Percentiles rank a stretch among this genome's conserved stretches.
These are phyloP conservation scores for Gossypium ekmanianum DNA, from an alignment of 345 rosid genomes.

Conservation along the genomic window DNA sequence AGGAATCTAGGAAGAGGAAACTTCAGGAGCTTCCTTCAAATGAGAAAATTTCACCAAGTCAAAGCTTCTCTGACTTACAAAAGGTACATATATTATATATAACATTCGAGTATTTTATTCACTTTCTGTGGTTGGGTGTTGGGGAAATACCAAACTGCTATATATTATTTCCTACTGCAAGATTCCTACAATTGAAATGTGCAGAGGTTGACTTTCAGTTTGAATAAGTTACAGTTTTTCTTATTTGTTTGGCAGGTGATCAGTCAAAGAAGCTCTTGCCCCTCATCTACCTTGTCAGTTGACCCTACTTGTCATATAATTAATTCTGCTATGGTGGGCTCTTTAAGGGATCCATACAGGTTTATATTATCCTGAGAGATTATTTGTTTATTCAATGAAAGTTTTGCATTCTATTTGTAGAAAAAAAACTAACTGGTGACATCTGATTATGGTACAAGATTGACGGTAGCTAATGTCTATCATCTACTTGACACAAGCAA, in stretches of 20 bases:
- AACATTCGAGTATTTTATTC: conserved; percentile 7
- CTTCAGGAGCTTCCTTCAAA: conserved; percentile 25
- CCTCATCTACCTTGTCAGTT: neutral
- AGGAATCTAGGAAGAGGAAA: conserved; percentile 37
- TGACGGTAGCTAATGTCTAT: conserved; percentile 20
- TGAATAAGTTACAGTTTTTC: neutral
- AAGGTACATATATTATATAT: conserved; percentile 17
- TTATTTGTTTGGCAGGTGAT: conserved; percentile 10
- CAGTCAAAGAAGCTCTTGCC: neutral
- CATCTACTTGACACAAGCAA: conserved; percentile 21
- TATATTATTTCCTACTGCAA: neutral
- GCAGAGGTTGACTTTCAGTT: neutral
- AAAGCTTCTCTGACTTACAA: conserved; percentile 18
- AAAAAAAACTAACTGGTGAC: neutral
- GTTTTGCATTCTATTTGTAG: neutral
- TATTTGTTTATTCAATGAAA: neutral
- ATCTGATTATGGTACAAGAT: conserved; percentile 18
- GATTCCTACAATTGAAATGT: conserved; percentile 1
- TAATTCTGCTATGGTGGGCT: conserved; percentile 5
- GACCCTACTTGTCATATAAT: neutral
- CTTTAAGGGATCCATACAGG: conserved; percentile 10
- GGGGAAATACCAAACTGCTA: conserved; percentile 1
- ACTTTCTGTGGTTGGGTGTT: neutral
- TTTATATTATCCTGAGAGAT: conserved; percentile 3
- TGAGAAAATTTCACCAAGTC: conserved; percentile 20